These are phyloP conservation scores for Gracilaria domingensis DNA, from an alignment of 23 red algal species.

Conservation along the genomic window DNA sequence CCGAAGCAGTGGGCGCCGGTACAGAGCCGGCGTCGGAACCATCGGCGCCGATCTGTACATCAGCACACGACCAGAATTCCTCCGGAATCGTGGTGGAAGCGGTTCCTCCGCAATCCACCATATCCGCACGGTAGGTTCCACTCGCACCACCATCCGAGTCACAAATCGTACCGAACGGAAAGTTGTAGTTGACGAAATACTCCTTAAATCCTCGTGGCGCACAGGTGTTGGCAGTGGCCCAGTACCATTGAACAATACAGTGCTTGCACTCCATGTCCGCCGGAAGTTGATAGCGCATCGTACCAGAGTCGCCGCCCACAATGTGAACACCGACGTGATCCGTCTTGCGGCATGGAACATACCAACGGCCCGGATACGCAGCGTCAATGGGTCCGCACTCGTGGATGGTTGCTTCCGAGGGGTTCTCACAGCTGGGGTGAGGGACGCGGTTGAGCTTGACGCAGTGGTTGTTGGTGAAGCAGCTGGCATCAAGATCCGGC, in stretches of 20 bases:
- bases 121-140: slow-evolving; percentile 25
- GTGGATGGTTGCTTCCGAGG: background rate
- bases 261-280: slow-evolving; percentile 33
- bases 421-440: slow-evolving; percentile 29
- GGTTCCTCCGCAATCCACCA: slow-evolving; percentile 38
- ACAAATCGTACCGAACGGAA: slow-evolving; percentile 54
- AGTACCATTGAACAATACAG: slow-evolving; percentile 79
- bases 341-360: slow-evolving; percentile 65
- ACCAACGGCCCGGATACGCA: slow-evolving; percentile 63
- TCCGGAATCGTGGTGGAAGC: slow-evolving; percentile 22
- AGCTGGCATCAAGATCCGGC: slow-evolving; percentile 22
- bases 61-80: slow-evolving; percentile 65
- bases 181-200: slow-evolving; percentile 48
- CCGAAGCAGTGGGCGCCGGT: background rate
- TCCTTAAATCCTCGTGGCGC: slow-evolving; percentile 55
- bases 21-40: slow-evolving; percentile 29
- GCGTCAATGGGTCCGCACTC: slow-evolving; percentile 73
- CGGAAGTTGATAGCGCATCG: slow-evolving; percentile 71
- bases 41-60: slow-evolving; percentile 40
- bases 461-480: slow-evolving; percentile 55
- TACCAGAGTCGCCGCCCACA: slow-evolving; percentile 54
- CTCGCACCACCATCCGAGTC: slow-evolving; percentile 35
- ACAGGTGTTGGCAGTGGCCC: slow-evolving; percentile 74
- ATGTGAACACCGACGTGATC: slow-evolving; percentile 44
- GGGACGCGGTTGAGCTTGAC: slow-evolving; percentile 47